phyloP scores from a whole-genome alignment of 2,329 filamentous ascomycete genomes.

The Berkeleyomyces rouxiae region DNA sequence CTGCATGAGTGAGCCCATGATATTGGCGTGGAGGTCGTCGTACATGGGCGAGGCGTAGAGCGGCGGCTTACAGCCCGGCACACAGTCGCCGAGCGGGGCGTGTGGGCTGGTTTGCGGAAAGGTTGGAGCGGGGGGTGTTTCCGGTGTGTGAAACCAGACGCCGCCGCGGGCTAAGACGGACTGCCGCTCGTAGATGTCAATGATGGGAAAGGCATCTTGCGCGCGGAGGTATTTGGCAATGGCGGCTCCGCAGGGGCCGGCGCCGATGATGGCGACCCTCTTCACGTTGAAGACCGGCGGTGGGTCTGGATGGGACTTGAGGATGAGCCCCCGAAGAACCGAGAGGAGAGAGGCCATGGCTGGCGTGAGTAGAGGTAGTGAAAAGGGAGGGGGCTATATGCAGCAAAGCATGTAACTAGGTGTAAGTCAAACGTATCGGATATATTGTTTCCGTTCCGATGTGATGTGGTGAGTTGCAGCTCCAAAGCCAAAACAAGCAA shows the following conservation, averaged over 20 bases:
- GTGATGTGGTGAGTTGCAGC: too few relatives aligned
- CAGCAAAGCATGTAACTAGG: neutral
- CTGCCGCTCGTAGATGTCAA: slow-evolving; percentile 73
- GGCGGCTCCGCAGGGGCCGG: slow-evolving; percentile 62
- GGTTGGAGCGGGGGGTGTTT: slow-evolving; percentile 28
- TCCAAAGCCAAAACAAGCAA: too few relatives aligned
- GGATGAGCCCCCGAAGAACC: neutral
- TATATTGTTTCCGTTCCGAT: too few relatives aligned
- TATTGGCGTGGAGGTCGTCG: slow-evolving; percentile 68
- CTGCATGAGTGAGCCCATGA: slow-evolving; percentile 64
- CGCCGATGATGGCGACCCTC: slow-evolving; percentile 63
- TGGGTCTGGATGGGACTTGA: neutral
- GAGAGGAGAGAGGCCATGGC: slow-evolving; percentile 4
- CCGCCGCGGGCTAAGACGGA: slow-evolving; percentile 47
- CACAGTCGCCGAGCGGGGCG: slow-evolving; percentile 41
- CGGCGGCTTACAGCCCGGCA: slow-evolving; percentile 24
- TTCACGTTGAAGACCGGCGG: slow-evolving; percentile 31
- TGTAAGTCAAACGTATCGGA: neutral
- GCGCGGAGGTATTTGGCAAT: slow-evolving; percentile 67
- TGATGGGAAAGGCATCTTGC: slow-evolving; percentile 46
- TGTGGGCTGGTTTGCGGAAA: slow-evolving; percentile 55
- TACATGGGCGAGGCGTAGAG: slow-evolving; percentile 75
- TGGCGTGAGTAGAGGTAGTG: neutral
- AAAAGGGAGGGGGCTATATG: neutral
- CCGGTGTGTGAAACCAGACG: slow-evolving; percentile 64